A percentile compares a stretch with the other conserved stretches of the same genome.
Evolutionary conservation across 2,329 filamentous ascomycete genomes (phyloP).

Genomic region (Orbilia javanica): DNA sequence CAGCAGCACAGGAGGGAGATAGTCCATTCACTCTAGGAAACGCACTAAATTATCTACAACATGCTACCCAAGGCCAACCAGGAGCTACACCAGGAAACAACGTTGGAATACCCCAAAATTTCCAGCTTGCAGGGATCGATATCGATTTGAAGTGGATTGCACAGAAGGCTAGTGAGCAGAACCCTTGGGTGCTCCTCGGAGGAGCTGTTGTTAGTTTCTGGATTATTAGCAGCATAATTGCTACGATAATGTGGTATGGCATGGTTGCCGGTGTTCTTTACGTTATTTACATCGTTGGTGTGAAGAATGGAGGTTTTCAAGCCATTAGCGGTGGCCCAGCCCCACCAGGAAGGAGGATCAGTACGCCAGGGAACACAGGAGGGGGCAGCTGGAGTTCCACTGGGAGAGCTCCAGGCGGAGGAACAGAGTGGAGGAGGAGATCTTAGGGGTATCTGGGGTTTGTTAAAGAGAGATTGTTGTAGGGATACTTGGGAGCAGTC

Average conservation of each 20-base stretch:
- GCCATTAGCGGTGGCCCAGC: conserved; percentile 23
- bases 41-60: conserved; percentile 42
- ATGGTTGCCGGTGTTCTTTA: conserved; percentile 49
- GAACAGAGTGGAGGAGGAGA: conserved; percentile 41
- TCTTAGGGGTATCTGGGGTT: conserved; percentile 29
- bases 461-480: conserved; percentile 3
- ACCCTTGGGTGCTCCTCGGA: conserved; percentile 50
- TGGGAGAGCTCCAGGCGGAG: conserved; percentile 14
- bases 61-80: conserved; percentile 17
- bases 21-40: conserved; percentile 53
- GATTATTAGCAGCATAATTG: conserved; percentile 53
- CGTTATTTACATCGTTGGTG: conserved; percentile 51
- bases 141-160: conserved; percentile 53
- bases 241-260: conserved; percentile 52
- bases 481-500: background rate
- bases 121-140: conserved; percentile 48
- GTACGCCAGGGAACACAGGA: conserved; percentile 27
- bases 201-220: conserved; percentile 46
- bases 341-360: conserved; percentile 27
- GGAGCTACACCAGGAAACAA: background rate
- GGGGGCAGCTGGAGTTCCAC: conserved; percentile 21
- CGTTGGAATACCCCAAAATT: conserved; percentile 33
- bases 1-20: conserved; percentile 16
- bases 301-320: conserved; percentile 52
- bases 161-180: conserved; percentile 50